Base-by-base conservation (phyloP, 225 moss, liverwort and hornwort genomes). In the Pleurozium schreberi region DNA sequence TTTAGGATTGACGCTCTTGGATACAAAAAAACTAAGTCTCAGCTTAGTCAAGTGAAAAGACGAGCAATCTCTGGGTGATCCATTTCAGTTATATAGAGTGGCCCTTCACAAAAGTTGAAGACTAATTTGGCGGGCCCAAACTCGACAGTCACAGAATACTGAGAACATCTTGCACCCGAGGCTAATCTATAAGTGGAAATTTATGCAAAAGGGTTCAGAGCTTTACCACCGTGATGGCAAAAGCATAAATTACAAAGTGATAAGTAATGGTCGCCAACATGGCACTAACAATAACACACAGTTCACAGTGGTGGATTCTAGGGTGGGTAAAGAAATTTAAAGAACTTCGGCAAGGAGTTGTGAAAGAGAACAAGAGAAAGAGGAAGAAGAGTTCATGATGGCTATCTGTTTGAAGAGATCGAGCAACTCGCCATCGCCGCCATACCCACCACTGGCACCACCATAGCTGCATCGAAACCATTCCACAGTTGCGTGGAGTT, bases 231-330 rank as follows among this genome's bases (percentile, higher is more conserved):
- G 87, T 45, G 75, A 88, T 83, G 83, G 89, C 85, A 69, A 65
- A 73, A 86, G 93, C 88, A 87, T 92, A 93, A 92, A 93, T 92
- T 93, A 93, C 92, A 93, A 73, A 89, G 83, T 87, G 90, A 85
- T 59, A 84, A 90, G 87, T 84, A 90, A 90, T 89, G 90, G 89
- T 85, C 66, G 85, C 60, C 86, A 88, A 88, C 65, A 52, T 80
- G 78, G 89, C 89, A 75, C 86, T 91, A 85, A 84, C 88, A 76
- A 82, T 82, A 79, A 87, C 89, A 85, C 88, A 88, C 88, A 87
- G 88, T 88, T 88, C 89, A 70, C 65, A 88, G 87, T 86, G 90
- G 90, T 90, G 87, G 82, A 74, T 78, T 87, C 88, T 90, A 91
- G 76, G 78, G 70, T 75, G 43, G 80, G 69, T 70, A 65, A 81